phyloP scores from a whole-genome alignment of 2,329 filamentous ascomycete species.

The Penicillium aurantiogriseum region DNA sequence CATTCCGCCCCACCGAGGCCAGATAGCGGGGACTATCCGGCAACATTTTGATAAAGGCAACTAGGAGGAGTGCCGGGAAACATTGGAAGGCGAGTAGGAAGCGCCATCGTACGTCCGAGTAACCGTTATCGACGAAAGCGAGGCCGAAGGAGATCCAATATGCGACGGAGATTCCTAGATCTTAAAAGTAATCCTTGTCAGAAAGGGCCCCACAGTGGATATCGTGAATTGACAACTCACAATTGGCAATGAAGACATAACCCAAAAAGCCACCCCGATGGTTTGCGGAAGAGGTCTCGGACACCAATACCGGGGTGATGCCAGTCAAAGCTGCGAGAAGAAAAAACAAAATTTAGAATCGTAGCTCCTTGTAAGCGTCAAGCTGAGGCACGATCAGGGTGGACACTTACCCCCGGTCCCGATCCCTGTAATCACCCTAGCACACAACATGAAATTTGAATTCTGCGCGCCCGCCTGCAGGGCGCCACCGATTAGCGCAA shows the following conservation, averaged over 20 bases:
- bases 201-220: not conserved
- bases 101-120: slow-evolving; percentile 36
- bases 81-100: slow-evolving; percentile 38
- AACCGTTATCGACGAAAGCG: slow-evolving; percentile 34
- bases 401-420: slow-evolving; percentile 48
- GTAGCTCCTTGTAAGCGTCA: not conserved
- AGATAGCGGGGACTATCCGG: slow-evolving; percentile 36
- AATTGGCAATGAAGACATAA: slow-evolving; percentile 55
- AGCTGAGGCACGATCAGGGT: slow-evolving; percentile 12
- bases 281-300: slow-evolving; percentile 49
- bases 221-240: slow-evolving; percentile 16
- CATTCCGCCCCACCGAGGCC: slow-evolving; percentile 40
- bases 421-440: slow-evolving; percentile 52
- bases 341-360: slow-evolving; percentile 14
- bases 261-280: slow-evolving; percentile 50
- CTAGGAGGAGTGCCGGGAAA: slow-evolving; percentile 31
- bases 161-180: slow-evolving; percentile 48
- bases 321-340: slow-evolving; percentile 42
- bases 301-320: slow-evolving; percentile 51
- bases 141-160: slow-evolving; percentile 41
- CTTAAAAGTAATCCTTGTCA: slow-evolving; percentile 16
- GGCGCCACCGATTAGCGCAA: slow-evolving; percentile 51
- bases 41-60: slow-evolving; percentile 31
- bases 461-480: slow-evolving; percentile 49
- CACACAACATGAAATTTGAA: slow-evolving; percentile 51